Evolutionary conservation across 179 eudicot species (phyloP).

Genomic region (Actinidia chinensis): DNA sequence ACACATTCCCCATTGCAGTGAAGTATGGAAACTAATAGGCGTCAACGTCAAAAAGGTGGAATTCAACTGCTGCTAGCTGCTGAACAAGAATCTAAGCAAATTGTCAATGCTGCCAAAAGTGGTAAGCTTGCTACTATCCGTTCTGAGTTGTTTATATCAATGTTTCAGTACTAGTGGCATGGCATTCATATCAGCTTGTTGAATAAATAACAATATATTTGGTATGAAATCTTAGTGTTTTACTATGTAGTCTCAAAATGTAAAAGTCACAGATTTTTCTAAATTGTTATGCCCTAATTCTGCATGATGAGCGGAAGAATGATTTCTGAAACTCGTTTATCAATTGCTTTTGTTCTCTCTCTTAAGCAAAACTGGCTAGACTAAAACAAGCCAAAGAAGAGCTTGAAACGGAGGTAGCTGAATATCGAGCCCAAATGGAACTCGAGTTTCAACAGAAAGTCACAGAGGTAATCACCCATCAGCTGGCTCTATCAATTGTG

Average conservation of each 20-base stretch:
- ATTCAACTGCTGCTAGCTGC: conserved; percentile 59
- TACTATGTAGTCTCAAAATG: background rate
- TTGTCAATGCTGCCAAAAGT: conserved; percentile 48
- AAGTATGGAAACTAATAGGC: conserved; percentile 1
- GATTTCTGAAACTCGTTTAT: background rate
- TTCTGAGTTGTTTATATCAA: no score
- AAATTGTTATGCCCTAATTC: background rate
- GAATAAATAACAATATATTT: background rate
- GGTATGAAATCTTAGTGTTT: background rate
- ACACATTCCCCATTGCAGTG: background rate
- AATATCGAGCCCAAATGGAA: conserved; percentile 60
- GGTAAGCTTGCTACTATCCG: conserved; percentile 21
- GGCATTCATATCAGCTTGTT: background rate
- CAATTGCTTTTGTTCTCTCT: conserved; percentile 3
- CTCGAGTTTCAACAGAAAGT: conserved; percentile 52
- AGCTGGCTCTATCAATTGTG: background rate
- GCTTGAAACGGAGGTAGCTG: conserved; percentile 63
- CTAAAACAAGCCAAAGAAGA: conserved; percentile 68
- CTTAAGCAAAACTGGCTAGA: conserved; percentile 57
- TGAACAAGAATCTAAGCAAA: conserved; percentile 67
- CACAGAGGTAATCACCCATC: conserved; percentile 39
- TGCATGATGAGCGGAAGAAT: background rate
- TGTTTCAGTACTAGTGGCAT: background rate
- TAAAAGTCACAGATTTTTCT: background rate
- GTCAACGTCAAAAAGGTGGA: conserved; percentile 25